Conservation (phyloP, 805 yeast genomes). For the Lipomyces spencermartinsiae region DNA sequence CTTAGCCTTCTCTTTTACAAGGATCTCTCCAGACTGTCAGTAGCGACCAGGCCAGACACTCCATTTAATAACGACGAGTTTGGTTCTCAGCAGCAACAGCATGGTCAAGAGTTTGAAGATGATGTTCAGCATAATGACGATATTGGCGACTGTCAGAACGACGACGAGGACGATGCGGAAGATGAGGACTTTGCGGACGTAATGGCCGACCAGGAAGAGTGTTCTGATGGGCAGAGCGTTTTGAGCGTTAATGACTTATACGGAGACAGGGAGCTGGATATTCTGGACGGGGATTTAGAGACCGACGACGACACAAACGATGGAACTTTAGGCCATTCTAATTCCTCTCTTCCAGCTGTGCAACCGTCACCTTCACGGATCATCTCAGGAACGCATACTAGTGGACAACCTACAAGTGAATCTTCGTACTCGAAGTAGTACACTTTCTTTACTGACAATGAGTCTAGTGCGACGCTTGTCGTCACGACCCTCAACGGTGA, state of each 20-base stretch:
- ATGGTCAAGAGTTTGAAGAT: background rate
- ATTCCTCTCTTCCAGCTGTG: background rate
- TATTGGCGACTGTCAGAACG: background rate
- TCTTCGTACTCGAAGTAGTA: slow-evolving; percentile 3
- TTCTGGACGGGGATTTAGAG: slow-evolving; percentile 2
- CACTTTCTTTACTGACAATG: background rate
- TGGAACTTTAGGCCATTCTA: slow-evolving; percentile 4
- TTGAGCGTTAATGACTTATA: background rate
- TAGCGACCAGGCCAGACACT: background rate
- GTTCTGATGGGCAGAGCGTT: slow-evolving; percentile 1
- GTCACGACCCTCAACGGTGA: no score
- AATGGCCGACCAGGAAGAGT: background rate
- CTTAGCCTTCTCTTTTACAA: background rate
- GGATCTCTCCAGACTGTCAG: slow-evolving; percentile 5
- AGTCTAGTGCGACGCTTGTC: slow-evolving; percentile 1
- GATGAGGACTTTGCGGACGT: slow-evolving; percentile 8
- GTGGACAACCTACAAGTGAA: background rate
- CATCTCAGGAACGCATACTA: background rate
- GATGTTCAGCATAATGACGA: background rate
- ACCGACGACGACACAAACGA: background rate
- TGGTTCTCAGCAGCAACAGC: background rate
- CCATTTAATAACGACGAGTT: background rate
- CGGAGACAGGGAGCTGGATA: background rate
- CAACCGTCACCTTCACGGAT: background rate
- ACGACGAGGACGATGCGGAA: background rate